Percentiles rank a stretch among this genome's conserved stretches.
These are phyloP conservation scores for Xylaria castorea DNA, from an alignment of 495 filamentous ascomycete genomes.

Conservation along the genomic window DNA sequence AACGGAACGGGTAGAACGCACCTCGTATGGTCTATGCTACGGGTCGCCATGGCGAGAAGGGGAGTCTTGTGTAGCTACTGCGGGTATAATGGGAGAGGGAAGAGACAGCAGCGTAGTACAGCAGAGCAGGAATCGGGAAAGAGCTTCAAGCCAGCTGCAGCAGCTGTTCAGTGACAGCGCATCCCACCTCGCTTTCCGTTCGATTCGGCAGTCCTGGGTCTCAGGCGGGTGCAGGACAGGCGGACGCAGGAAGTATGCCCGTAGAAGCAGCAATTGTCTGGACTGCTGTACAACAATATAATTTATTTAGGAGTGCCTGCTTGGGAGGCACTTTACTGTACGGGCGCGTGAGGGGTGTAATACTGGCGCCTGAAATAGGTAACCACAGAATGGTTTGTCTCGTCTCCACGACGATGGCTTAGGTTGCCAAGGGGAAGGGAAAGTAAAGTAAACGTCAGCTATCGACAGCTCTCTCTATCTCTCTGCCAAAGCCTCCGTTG, in stretches of 20 bases:
- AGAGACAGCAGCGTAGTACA: constrained; percentile 27
- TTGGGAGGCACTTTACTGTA: neutral
- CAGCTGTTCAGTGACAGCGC: constrained; percentile 34
- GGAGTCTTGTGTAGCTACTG: constrained; percentile 25
- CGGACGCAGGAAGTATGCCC: constrained; percentile 6
- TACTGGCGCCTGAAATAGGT: constrained; percentile 13
- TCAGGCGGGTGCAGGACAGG: constrained; percentile 13
- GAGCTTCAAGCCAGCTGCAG: constrained; percentile 29
- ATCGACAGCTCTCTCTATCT: constrained; percentile 1
- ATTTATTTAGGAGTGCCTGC: constrained; percentile 11
- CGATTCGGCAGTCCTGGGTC: constrained; percentile 18
- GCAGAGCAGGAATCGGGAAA: constrained; percentile 30
- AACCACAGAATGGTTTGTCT: neutral
- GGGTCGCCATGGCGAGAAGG: constrained; percentile 52
- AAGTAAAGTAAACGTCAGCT: constrained; percentile 23
- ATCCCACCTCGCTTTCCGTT: constrained; percentile 33
- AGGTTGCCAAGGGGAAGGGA: constrained; percentile 14
- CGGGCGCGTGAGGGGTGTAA: neutral
- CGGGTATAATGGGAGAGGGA: constrained; percentile 10
- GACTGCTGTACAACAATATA: constrained; percentile 1
- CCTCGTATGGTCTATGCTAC: constrained; percentile 57
- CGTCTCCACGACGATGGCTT: constrained; percentile 7
- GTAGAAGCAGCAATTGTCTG: constrained; percentile 1
- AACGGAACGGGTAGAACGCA: constrained; percentile 31
- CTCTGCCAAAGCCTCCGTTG: neutral